These are phyloP conservation scores for Acanthamoeba divionensis DNA, from an alignment of 208 protist genomes.

Conservation along the genomic window DNA sequence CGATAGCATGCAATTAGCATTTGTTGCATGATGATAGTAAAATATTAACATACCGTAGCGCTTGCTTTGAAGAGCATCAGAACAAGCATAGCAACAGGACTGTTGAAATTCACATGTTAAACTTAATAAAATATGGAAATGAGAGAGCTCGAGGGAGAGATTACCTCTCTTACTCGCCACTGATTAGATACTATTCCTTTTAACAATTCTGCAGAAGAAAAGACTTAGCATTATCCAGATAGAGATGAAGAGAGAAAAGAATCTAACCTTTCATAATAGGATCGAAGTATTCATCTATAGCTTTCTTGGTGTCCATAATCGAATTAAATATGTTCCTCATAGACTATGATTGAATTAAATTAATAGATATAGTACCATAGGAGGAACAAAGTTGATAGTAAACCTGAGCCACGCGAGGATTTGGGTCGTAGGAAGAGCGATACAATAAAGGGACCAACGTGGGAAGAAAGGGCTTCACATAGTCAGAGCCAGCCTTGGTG, in stretches of 20 bases:
- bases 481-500: conserved; percentile 39
- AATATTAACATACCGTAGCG: not conserved
- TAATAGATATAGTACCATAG: not conserved
- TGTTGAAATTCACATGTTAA: not conserved
- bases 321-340: conserved; percentile 44
- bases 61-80: conserved; percentile 57
- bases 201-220: conserved; percentile 35
- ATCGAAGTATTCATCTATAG: conserved; percentile 57
- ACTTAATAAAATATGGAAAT: not conserved
- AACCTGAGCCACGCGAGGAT: conserved; percentile 59
- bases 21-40: not conserved
- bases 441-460: conserved; percentile 57
- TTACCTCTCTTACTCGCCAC: conserved; percentile 67
- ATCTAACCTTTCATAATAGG: conserved; percentile 58
- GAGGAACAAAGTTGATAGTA: not conserved
- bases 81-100: conserved; percentile 43
- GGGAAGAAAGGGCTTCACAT: conserved; percentile 61
- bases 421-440: conserved; percentile 65
- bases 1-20: not conserved
- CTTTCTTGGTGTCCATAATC: conserved; percentile 8
- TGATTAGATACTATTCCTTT: conserved; percentile 55
- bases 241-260: too few relatives aligned
- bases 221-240: too few relatives aligned
- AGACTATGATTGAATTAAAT: not conserved
- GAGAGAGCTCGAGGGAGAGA: not conserved